Base-by-base conservation (phyloP, 2,329 filamentous ascomycete species). In the Botrytis sinoallii region DNA sequence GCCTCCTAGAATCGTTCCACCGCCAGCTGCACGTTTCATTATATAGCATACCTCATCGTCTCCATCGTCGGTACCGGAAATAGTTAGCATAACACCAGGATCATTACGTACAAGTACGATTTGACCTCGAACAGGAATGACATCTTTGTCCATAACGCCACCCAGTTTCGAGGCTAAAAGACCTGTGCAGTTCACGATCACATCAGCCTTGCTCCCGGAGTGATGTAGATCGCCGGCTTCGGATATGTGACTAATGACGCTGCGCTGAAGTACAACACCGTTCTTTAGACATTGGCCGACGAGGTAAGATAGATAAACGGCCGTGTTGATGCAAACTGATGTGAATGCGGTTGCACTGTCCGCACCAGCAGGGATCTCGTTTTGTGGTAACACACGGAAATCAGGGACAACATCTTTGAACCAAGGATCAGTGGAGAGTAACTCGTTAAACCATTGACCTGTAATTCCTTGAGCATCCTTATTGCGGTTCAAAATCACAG, bases 281-380 rank as follows among this genome's bases (percentile, higher is more conserved):
- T 90, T 88, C 78, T 89, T 90, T 42, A 92, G 86, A 81, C 93
- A 97, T 83, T 96, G 91, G 0, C 93, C 92, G 0, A 93, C 85
- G 0, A 98, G 90, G 89, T 93, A 98, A 6, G 93, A 90, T 3
- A 98, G 89, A 83, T 98, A 98, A 74, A 98, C 84, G 60, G 92
- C 89, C 0, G 93, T 93, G 84, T 98, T 98, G 82, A 98, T 95
- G 83, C 95, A 98, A 59, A 97, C 91, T 1, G 93, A 95, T 12
- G 89, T 93, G 82, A 96, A 97, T 72, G 87, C 85, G 69, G 89
- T 92, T 38, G 90, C 94, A 18, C 91, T 92, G 75, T 94, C 91
- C 71, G 91, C 88, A 29, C 88, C 92, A 0, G 84, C 78, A 0
- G 89, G 88, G 1, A 97, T 84, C 77, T 92, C 86, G 16, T 84